Evolutionary conservation across 2,329 filamentous ascomycete species (phyloP).

Genomic region (Alternaria dauci): DNA sequence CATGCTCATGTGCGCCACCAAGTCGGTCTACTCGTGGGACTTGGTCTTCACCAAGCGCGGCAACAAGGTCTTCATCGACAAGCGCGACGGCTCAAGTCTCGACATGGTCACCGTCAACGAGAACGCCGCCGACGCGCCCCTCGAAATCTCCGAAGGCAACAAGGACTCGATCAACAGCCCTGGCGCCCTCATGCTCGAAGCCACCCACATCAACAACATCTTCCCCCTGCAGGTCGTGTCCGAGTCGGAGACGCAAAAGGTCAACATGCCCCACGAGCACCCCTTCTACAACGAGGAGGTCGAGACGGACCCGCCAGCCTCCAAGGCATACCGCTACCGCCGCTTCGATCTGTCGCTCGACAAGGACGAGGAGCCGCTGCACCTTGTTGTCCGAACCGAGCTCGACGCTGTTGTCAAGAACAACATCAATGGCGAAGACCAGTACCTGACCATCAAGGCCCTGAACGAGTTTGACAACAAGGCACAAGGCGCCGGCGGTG

Average conservation of each 20-base stretch:
- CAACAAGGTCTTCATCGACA: conserved; percentile 98
- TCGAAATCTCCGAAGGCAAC: conserved; percentile 89
- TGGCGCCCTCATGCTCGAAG: conserved; percentile 90
- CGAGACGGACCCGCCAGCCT: conserved; percentile 91
- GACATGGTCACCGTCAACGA: conserved; percentile 99
- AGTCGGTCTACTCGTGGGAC: conserved; percentile 98
- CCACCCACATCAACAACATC: conserved; percentile 99
- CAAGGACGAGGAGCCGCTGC: conserved; percentile 87
- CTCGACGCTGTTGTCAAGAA: conserved; percentile 96
- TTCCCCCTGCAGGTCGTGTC: conserved; percentile 94
- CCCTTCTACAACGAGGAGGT: conserved; percentile 96
- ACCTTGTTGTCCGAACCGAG: conserved; percentile 93
- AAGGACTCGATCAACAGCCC: conserved; percentile 96
- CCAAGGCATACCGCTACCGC: conserved; percentile 98
- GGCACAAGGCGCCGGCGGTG: conserved; percentile 92
- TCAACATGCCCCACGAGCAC: conserved; percentile 86
- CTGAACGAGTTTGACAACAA: conserved; percentile 99
- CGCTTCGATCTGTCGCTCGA: conserved; percentile 95
- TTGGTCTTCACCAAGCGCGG: conserved; percentile 91
- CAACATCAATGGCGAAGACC: conserved; percentile 88
- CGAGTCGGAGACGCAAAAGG: conserved; percentile 80
- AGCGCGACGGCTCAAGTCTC: conserved; percentile 91
- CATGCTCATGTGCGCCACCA: conserved; percentile 98
- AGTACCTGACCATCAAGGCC: conserved; percentile 90
- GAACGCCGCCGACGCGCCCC: conserved; percentile 92